Conservation (phyloP, 2,329 filamentous ascomycete species). For the Arthroderma sp. region DNA sequence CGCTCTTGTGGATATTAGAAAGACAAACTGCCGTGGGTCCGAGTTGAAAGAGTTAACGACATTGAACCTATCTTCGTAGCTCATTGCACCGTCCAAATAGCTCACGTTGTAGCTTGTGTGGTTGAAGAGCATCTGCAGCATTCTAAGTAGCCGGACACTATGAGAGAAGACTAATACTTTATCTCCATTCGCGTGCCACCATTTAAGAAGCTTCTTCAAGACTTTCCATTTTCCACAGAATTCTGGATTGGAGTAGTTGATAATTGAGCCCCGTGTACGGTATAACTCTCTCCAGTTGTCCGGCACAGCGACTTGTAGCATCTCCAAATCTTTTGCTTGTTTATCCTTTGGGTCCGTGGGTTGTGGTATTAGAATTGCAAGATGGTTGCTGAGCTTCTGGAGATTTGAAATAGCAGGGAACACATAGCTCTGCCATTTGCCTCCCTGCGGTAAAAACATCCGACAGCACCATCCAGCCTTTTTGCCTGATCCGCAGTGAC, state of each 20-base stretch:
- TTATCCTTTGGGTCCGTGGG: conserved; percentile 55
- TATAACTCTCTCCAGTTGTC: conserved; percentile 64
- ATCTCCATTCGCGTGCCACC: conserved; percentile 82
- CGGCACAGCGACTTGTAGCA: conserved; percentile 63
- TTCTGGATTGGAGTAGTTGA: conserved; percentile 71
- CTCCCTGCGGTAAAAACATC: conserved; percentile 46
- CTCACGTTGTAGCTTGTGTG: conserved; percentile 83
- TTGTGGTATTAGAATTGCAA: conserved; percentile 72
- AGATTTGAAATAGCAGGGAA: conserved; percentile 75
- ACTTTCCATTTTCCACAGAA: conserved; percentile 98
- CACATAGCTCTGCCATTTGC: conserved; percentile 61
- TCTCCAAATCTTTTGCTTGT: conserved; percentile 63
- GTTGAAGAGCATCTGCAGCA: conserved; percentile 74
- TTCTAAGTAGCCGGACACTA: conserved; percentile 70
- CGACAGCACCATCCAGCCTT: conserved; percentile 75
- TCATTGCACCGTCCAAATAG: conserved; percentile 77
- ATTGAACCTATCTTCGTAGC: conserved; percentile 68
- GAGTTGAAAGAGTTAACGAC: conserved; percentile 86
- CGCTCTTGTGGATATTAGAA: conserved; percentile 86
- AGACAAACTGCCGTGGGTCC: conserved; percentile 78
- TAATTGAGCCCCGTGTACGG: conserved; percentile 60
- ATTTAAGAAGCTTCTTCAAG: conserved; percentile 68
- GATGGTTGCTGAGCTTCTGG: conserved; percentile 82
- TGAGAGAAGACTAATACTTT: conserved; percentile 95
- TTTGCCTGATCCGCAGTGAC: conserved; percentile 56